Evolutionary conservation across 192 early-diverging fungal species (phyloP).

Genomic region (Radiomyces spectabilis): DNA sequence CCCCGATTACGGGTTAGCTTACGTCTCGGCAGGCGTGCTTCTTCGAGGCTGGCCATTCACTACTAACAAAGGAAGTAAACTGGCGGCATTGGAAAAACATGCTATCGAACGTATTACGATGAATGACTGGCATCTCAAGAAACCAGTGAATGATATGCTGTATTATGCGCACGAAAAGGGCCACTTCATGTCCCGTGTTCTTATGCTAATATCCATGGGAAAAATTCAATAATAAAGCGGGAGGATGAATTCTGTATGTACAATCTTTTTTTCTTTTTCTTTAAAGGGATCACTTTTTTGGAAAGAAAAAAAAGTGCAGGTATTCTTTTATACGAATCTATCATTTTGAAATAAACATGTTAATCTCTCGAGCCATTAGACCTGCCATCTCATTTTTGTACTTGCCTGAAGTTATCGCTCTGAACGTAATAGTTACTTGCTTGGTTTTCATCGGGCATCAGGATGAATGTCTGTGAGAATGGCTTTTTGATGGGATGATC

Average conservation of each 20-base stretch:
- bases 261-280: too few relatives aligned
- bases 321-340: too few relatives aligned
- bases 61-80: background rate
- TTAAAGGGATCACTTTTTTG: too few relatives aligned
- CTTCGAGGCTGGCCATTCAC: background rate
- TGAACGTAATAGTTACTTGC: slow-evolving; percentile 41
- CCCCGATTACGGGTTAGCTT: slow-evolving; percentile 5
- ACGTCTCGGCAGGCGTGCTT: background rate
- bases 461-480: slow-evolving; percentile 41
- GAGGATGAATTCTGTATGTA: too few relatives aligned
- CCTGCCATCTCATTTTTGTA: too few relatives aligned
- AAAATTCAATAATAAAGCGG: too few relatives aligned
- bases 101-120: slow-evolving; percentile 7
- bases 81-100: background rate
- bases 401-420: slow-evolving; percentile 40
- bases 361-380: too few relatives aligned
- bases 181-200: too few relatives aligned
- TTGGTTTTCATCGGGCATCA: slow-evolving; percentile 34
- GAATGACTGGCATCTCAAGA: slow-evolving; percentile 7
- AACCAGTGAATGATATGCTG: background rate
- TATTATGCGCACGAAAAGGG: slow-evolving; percentile 8
- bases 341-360: too few relatives aligned
- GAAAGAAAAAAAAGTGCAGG: too few relatives aligned
- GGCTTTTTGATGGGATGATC: slow-evolving; percentile 24
- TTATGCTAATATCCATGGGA: too few relatives aligned